These are phyloP conservation scores for Cytospora leucostoma DNA, from an alignment of 2,329 filamentous ascomycete genomes.

Conservation along the genomic window DNA sequence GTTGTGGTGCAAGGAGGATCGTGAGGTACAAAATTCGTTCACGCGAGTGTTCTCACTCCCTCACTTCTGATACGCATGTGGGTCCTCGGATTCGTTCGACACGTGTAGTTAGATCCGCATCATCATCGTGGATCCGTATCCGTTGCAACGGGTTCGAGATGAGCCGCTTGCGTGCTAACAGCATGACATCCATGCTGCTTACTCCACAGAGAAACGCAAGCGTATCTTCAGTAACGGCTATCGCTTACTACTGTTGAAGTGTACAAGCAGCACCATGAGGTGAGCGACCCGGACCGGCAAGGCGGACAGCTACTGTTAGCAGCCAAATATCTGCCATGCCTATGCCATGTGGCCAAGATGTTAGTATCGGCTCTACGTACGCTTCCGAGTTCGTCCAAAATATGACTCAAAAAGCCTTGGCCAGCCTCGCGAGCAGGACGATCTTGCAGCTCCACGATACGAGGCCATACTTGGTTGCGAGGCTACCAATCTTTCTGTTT, in stretches of 20 bases:
- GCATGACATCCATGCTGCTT: background rate
- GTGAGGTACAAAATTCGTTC: slow-evolving; percentile 8
- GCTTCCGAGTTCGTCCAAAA: background rate
- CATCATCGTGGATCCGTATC: background rate
- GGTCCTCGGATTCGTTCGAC: background rate
- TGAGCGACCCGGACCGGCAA: slow-evolving; percentile 12
- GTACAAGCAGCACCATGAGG: background rate
- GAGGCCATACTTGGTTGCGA: background rate
- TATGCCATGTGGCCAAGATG: slow-evolving; percentile 22
- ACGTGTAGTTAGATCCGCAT: background rate
- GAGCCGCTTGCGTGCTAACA: background rate
- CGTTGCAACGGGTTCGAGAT: background rate
- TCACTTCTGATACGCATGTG: slow-evolving; percentile 1
- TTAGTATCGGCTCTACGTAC: background rate
- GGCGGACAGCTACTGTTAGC: slow-evolving; percentile 5
- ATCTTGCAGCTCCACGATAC: background rate
- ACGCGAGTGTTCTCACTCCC: slow-evolving; percentile 1
- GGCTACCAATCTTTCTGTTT: background rate
- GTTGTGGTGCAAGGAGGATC: slow-evolving; percentile 13
- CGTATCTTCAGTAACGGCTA: background rate
- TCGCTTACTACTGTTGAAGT: background rate
- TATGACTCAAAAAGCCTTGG: background rate
- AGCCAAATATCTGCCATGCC: slow-evolving; percentile 11
- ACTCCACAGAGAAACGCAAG: background rate
- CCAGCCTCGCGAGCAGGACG: background rate